Evolutionary conservation across 768 basidiomycete genomes (phyloP).

Genomic region (Amanita phalloides): DNA sequence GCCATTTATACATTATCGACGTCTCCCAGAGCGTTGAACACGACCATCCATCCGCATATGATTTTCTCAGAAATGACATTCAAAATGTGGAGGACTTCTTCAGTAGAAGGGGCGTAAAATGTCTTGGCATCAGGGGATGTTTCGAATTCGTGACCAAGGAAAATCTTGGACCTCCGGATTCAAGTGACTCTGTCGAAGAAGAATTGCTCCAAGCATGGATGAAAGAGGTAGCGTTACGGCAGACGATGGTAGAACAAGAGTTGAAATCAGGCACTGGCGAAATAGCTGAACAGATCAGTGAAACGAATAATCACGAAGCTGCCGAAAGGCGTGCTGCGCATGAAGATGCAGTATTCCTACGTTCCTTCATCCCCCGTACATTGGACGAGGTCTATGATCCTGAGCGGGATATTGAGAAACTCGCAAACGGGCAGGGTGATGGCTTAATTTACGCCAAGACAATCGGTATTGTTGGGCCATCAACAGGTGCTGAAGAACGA

Average conservation of each 20-base stretch:
- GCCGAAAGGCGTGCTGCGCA: constrained; percentile 28
- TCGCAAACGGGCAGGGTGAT: constrained; percentile 58
- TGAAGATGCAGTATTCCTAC: constrained; percentile 85
- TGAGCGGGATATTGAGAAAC: constrained; percentile 78
- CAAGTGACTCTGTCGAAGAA: constrained; percentile 20
- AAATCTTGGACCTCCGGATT: constrained; percentile 15
- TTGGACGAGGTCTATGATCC: constrained; percentile 92
- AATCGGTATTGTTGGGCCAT: constrained; percentile 60
- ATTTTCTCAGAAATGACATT: constrained; percentile 89
- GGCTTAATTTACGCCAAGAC: constrained; percentile 82
- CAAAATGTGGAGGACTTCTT: constrained; percentile 94
- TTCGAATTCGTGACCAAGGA: constrained; percentile 85
- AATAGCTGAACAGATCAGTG: constrained; percentile 7
- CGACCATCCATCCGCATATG: constrained; percentile 93
- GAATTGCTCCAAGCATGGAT: constrained; percentile 37
- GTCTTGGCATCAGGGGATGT: constrained; percentile 68
- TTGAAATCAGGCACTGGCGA: constrained; percentile 6
- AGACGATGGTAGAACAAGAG: neutral
- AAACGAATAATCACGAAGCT: constrained; percentile 5
- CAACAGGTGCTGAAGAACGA: constrained; percentile 6
- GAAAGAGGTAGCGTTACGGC: constrained; percentile 15
- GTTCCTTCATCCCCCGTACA: constrained; percentile 86
- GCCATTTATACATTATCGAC: constrained; percentile 88
- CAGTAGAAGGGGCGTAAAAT: constrained; percentile 56
- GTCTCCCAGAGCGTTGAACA: constrained; percentile 99